Evolutionary conservation across 2,329 filamentous ascomycete species (phyloP), one percentile per base, ranked within the genome.

Genomic region (Fonsecaea nubica): DNA sequence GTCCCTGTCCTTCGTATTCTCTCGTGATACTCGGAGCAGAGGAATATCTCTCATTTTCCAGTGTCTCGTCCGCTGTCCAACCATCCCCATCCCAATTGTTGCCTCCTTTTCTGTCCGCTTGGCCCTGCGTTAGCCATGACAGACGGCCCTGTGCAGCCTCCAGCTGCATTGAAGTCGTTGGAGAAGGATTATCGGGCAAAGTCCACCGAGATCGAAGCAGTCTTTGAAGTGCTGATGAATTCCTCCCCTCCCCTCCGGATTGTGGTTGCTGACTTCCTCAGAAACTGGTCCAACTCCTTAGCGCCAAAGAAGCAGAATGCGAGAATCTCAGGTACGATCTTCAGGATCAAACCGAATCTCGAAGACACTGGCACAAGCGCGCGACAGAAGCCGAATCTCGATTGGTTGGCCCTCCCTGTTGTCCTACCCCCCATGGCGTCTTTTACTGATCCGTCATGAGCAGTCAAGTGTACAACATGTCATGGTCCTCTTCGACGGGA

Each of bases 401-500:
- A 45, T 55, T 67, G 32, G 67, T 67, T 52, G 30, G 67, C 59
- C 13, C 8, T 40, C 21, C n/a, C 32, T 58, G 18, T 52, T 32
- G n/a, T 33, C 36, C 15, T 45, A 35, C 30, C 15, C 18, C 52
- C 4, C 25, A 9, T 18, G 52, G n/a, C 42, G 60, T 58, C 45
- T 18, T 50, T 25, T 61, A 62, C 65, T 62, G 65, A 64, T 38
- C 56, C n/a, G 21, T 55, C 5, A 9, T 30, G 35, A n/a, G 15
- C 50, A 68, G 66, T 58, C 66, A 40, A 65, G 61, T 33, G 66
- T 66, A 45, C 69, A 67, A 53, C 66, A 71, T 40, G 9, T 71
- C 56, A 58, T 71, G 30, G 52, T 66, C 42, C 65, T 71, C 40
- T 30, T 71, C 40, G 67, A 71, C 50, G 69, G 69, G 12, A 70